A percentile compares a stretch with the other conserved stretches of the same genome.
These are phyloP conservation scores for Claviceps fusiformis DNA, from an alignment of 2,329 filamentous ascomycete genomes.

Conservation along the genomic window DNA sequence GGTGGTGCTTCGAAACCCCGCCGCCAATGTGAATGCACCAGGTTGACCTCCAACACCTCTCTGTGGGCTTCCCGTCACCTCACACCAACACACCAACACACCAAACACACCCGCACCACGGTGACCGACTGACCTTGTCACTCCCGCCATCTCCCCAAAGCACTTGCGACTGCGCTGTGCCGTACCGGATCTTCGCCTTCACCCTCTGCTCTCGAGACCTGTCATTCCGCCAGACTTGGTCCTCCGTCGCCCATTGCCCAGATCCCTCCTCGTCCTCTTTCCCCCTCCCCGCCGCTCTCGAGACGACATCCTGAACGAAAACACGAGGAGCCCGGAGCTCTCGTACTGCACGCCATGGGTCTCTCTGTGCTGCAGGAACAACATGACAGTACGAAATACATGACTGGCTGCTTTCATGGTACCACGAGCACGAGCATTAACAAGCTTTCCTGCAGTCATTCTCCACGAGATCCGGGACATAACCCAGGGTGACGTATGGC, in stretches of 20 bases:
- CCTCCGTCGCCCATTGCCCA: not conserved
- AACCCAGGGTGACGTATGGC: constrained; percentile 64
- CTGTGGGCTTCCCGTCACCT: not conserved
- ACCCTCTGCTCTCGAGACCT: not conserved
- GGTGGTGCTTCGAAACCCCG: not conserved
- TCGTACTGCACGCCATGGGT: constrained; percentile 49
- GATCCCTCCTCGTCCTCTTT: not conserved
- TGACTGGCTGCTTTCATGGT: not conserved
- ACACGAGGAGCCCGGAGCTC: constrained; percentile 5
- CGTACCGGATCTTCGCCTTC: not conserved
- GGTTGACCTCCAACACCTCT: not conserved
- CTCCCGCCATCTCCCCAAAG: not conserved
- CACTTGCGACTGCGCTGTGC: not conserved
- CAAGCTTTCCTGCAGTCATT: constrained; percentile 16
- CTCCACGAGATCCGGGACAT: constrained; percentile 52
- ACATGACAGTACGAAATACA: constrained; percentile 30
- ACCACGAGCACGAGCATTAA: not conserved
- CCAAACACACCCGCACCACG: too few relatives aligned
- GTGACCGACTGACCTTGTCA: not conserved
- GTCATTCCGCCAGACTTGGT: not conserved
- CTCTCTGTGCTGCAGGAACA: constrained; percentile 77
- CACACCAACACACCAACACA: not conserved
- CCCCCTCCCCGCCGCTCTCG: not conserved
- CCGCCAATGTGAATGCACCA: not conserved
- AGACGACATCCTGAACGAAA: not conserved